phyloP scores from a whole-genome alignment of 306 rosid species.

The Ochetophila trinervis region DNA sequence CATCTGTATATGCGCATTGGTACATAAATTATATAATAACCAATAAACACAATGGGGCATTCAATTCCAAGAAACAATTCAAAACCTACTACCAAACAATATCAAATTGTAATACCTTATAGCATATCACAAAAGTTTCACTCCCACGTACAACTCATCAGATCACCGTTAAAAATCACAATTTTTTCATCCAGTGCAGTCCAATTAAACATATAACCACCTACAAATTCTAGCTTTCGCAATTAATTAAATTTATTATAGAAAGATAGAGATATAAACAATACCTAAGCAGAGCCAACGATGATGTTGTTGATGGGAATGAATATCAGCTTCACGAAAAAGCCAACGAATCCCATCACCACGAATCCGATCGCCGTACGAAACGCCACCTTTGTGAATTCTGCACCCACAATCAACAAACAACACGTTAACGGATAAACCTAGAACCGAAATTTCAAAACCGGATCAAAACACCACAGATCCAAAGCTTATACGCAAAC shows the following conservation, averaged over 20 bases:
- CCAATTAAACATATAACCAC: not conserved
- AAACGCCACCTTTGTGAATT: constrained; percentile 50
- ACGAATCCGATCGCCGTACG: constrained; percentile 57
- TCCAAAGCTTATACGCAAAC: not conserved
- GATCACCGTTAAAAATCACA: too few relatives aligned
- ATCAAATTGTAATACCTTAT: too few relatives aligned
- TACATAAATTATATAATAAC: too few relatives aligned
- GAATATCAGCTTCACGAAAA: constrained; percentile 51
- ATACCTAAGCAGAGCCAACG: constrained; percentile 46
- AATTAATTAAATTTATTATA: not conserved
- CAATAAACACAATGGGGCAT: too few relatives aligned
- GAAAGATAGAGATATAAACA: not conserved
- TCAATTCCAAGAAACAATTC: too few relatives aligned
- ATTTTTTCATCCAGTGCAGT: too few relatives aligned
- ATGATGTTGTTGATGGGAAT: constrained; percentile 57
- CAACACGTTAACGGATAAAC: not conserved
- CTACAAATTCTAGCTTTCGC: not conserved
- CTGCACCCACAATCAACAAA: constrained; percentile 25
- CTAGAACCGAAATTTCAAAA: not conserved
- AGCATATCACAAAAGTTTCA: too few relatives aligned
- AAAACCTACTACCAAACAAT: too few relatives aligned
- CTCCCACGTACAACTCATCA: not conserved
- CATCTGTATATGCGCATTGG: too few relatives aligned
- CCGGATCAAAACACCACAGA: constrained; percentile 3
- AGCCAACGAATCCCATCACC: constrained; percentile 58